Conservation (phyloP, 139 green algal species). For the Pleodorina starrii region DNA sequence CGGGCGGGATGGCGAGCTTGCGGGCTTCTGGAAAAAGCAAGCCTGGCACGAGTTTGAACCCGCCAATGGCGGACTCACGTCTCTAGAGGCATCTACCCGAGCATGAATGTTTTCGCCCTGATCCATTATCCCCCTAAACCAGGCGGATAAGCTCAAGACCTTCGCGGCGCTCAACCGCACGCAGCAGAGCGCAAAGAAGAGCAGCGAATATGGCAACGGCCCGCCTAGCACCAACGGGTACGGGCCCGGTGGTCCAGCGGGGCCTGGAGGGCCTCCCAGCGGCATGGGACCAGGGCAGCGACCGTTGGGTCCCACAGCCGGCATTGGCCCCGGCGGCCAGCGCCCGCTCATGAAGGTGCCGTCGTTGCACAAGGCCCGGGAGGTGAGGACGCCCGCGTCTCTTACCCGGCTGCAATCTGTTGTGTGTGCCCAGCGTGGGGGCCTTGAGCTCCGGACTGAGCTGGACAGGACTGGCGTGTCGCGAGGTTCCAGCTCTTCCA, state of each 20-base stretch:
- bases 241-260: background rate
- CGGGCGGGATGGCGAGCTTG: no score
- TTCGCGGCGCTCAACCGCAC: conserved; percentile 46
- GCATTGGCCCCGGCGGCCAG: background rate
- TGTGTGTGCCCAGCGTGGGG: no score
- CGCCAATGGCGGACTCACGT: no score
- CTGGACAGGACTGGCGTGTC: no score
- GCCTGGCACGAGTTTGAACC: no score
- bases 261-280: background rate
- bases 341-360: conserved; percentile 38
- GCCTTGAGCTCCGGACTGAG: no score
- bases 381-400: no score
- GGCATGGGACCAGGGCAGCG: background rate
- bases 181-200: conserved; percentile 48
- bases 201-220: conserved; percentile 26
- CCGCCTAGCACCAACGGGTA: background rate
- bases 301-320: background rate
- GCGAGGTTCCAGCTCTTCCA: no score
- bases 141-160: conserved; percentile 48
- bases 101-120: no score
- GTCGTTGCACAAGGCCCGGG: conserved; percentile 11
- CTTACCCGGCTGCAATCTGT: no score
- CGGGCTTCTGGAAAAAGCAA: no score
- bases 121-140: background rate
- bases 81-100: no score